Base-by-base conservation (phyloP, 257 asterid species). In the Nicotiana otophora region DNA sequence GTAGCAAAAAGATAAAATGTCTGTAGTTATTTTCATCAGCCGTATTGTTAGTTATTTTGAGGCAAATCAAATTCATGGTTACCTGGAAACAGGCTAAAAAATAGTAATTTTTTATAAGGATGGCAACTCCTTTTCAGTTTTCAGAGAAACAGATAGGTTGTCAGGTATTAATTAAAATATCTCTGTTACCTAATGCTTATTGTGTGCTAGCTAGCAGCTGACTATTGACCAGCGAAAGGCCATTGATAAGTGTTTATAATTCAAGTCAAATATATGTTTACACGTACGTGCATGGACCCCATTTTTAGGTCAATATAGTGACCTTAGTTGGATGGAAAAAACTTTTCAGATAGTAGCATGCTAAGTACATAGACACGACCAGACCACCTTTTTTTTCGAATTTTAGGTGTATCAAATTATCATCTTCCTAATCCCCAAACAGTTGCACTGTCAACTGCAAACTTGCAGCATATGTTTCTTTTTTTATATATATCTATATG, bases 281-380 rank as follows among this genome's bases (percentile, higher is more conserved):
- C 62, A 46, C 26, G 61, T 72, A 46, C 79, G 39, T 74, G 79
- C 39, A 28, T 74, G 79, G 79, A 74, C 39, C 79, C 79, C 39
- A 7, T 3, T 12, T 39, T 14, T 48, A 74, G 42, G 79, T 74
- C 42, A 74, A 74, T 74, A 19, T 17, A 10, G 63, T 57, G 26
- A 57, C 23, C 10, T 57, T 57, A 57, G 63, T 74, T 48, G 39
- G 79, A 74, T 74, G 62, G 4, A 57, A 42, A 70, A 70, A 70
- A 70, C 78, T 42, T 74, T 74, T 74, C 79, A 74, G 62, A 48
- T 74, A 48, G 5, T 42, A 70, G n/a, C 34, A 70, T 42, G 58
- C 39, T 28, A 64, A 28, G 39, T 64, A 42, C 30, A 28, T 28
- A 64, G 70, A 64, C 70, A 64, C n/a, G 10, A 64, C 70, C 39